Base-by-base conservation (phyloP, 805 yeast genomes). In the Metschnikowia reukaufii region DNA sequence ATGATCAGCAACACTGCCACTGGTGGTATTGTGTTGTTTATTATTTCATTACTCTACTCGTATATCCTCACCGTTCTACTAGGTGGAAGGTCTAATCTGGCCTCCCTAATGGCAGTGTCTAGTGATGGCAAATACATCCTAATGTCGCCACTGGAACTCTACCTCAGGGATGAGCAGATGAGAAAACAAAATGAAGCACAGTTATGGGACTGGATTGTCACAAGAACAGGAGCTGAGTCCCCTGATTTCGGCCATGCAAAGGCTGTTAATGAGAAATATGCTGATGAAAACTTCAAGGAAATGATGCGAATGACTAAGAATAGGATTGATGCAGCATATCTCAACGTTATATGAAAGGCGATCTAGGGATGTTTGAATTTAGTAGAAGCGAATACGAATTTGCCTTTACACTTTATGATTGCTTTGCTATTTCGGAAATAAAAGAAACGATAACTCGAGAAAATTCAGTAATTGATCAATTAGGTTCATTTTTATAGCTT, bases 201-300 rank as follows among this genome's bases (percentile, higher is more conserved):
- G 17, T 36, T 56, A 41, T 56, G 60, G 60, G 48, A 52, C 19
- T 56, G 58, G 58, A 45, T 56, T 6, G 38, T 38, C 16, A 42
- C 45, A 16, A 47, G 59, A 23, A 47, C 49, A 4, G 54, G 45
- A 16, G 42, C 36, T 15, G 29, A 25, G 4, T 13, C 19, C 15
- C 23, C 23, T 19, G 25, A 19, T 5, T 4, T 36, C 20, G 19
- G 5, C 6, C 27, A 13, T 13, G 31, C 19, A 4, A 9, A 33
- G 7, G 17, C 12, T 7, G 36, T 36, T 9, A 27, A 33, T 18
- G 42, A 41, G 27, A 23, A 37, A 15, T 41, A 36, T 31, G 42
- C 41, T 21, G 36, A 42, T 18, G 48, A 47, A 15, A 51, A 50
- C 35, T 50, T 54, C 33, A 45, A 44, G 19, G 57, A 54, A 33